These are phyloP conservation scores for Kingdonia uniflora DNA, from an alignment of 164 flowering plant genomes.

Conservation along the genomic window DNA sequence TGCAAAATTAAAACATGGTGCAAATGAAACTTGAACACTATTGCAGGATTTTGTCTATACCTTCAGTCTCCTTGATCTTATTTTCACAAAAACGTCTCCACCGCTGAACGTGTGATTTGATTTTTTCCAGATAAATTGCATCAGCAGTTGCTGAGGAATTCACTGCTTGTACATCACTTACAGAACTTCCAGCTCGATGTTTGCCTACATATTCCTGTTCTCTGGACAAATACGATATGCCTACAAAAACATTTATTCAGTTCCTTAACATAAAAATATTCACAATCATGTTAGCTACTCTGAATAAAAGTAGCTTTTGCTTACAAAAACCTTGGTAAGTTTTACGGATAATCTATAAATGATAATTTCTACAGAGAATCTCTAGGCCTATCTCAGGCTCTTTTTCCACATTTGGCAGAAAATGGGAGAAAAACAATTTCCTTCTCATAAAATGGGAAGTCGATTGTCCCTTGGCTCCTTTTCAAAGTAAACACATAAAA, in stretches of 20 bases:
- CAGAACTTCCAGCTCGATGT: constrained; percentile 27
- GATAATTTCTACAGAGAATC: too few species aligned
- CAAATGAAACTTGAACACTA: background rate
- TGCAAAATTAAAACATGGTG: constrained; percentile 1
- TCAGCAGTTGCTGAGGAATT: constrained; percentile 50
- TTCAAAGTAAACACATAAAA: too few species aligned
- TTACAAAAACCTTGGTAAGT: too few species aligned
- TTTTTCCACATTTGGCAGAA: too few species aligned
- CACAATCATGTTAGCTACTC: too few species aligned
- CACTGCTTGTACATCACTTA: constrained; percentile 8
- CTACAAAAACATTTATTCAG: constrained; percentile 24
- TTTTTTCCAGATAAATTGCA: constrained; percentile 46
- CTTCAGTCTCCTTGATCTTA: constrained; percentile 27
- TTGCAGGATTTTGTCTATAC: constrained; percentile 20
- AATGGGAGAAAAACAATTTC: too few species aligned
- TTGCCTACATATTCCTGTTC: constrained; percentile 61
- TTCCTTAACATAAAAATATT: background rate
- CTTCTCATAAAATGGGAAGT: too few species aligned
- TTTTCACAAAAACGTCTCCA: constrained; percentile 55
- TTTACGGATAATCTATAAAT: too few species aligned
- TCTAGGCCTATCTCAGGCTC: too few species aligned
- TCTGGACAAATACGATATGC: constrained; percentile 84
- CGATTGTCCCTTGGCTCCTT: too few species aligned
- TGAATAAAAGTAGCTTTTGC: too few species aligned
- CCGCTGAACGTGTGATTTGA: constrained; percentile 47